These are phyloP conservation scores for button mushroom (Agaricus bisporus) DNA, from an alignment of 768 basidiomycete genomes.

Conservation along the genomic window DNA sequence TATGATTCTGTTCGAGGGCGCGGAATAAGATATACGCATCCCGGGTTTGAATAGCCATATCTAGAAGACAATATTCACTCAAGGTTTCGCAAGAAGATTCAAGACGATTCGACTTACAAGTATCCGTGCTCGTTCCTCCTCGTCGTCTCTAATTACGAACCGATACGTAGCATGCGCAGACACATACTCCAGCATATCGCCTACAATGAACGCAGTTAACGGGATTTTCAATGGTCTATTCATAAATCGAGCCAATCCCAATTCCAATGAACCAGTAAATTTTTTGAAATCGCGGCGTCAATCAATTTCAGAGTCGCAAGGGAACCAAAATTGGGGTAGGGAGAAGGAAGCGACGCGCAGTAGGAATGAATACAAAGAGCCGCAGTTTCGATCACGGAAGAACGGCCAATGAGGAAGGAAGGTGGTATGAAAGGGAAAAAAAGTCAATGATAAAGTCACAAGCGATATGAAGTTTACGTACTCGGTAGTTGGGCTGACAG, in stretches of 20 bases:
- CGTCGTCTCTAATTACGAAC: slow-evolving; percentile 84
- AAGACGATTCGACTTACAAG: slow-evolving; percentile 46
- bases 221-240: slow-evolving; percentile 44
- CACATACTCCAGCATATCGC: slow-evolving; percentile 88
- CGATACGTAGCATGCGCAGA: slow-evolving; percentile 92
- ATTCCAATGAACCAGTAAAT: too few species aligned
- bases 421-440: neutral
- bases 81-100: neutral
- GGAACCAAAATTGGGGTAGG: too few species aligned
- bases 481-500: slow-evolving; percentile 55
- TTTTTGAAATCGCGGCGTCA: too few species aligned
- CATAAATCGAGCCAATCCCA: neutral
- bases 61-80: slow-evolving; percentile 30
- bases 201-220: slow-evolving; percentile 82
- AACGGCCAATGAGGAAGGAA: slow-evolving; percentile 2
- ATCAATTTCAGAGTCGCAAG: too few species aligned
- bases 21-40: slow-evolving; percentile 71
- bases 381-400: neutral
- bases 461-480: slow-evolving; percentile 33
- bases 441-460: neutral
- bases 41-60: slow-evolving; percentile 95
- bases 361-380: neutral
- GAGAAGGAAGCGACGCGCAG: too few species aligned
- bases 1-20: slow-evolving; percentile 46
- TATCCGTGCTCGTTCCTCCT: slow-evolving; percentile 71